Evolutionary conservation across 257 asterid species (phyloP).

Genomic region (Salvia miltiorrhiza): DNA sequence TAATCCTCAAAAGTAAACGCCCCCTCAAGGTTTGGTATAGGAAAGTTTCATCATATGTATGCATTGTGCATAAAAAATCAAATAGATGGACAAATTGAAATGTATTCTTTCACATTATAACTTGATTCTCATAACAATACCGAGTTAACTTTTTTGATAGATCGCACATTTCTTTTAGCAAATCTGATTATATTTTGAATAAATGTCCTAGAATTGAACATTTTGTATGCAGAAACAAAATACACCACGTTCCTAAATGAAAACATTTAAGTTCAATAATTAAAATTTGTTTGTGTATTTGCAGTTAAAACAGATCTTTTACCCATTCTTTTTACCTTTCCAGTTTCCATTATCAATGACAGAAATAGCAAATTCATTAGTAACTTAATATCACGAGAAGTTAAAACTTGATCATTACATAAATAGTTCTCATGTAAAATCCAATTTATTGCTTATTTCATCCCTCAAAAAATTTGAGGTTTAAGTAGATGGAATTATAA

Average conservation of each 20-base stretch:
- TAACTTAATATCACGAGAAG: neutral
- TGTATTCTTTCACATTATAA: neutral
- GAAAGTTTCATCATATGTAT: neutral
- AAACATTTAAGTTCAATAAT: neutral
- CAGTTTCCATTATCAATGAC: neutral
- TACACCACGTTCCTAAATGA: neutral
- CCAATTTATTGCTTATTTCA: neutral
- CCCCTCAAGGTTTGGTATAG: slow-evolving; percentile 1
- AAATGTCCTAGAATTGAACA: neutral
- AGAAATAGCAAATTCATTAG: neutral
- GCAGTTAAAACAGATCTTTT: neutral
- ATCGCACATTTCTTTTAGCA: neutral
- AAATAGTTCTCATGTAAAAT: neutral
- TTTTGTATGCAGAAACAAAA: neutral
- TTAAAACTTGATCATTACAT: neutral
- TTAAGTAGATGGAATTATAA: neutral
- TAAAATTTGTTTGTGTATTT: neutral
- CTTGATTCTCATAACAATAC: neutral
- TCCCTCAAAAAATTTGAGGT: neutral
- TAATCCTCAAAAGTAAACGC: too few relatives aligned
- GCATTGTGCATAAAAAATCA: neutral
- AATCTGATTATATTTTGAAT: neutral
- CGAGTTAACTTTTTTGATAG: neutral
- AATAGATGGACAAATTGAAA: neutral
- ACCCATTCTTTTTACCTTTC: neutral